Conservation (phyloP, 495 filamentous ascomycete genomes). For the Choiromyces venosus region DNA sequence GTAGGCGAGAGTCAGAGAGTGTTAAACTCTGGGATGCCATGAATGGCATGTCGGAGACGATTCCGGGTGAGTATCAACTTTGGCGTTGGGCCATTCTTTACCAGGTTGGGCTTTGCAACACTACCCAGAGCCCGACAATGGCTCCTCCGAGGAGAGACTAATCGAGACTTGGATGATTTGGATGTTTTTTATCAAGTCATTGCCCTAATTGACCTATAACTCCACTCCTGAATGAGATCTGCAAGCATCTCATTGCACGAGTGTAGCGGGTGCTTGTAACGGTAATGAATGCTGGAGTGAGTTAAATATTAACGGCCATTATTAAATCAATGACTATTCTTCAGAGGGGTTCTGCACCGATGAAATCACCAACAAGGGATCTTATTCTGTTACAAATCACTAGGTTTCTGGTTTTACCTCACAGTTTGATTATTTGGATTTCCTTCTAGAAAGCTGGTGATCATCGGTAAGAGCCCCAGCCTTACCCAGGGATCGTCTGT, state of each 20-base stretch:
- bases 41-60: neutral
- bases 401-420: neutral
- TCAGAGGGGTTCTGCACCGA: neutral
- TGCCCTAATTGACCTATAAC: neutral
- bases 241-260: neutral
- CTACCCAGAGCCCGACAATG: neutral
- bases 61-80: neutral
- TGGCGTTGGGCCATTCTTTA: neutral
- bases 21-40: neutral
- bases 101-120: neutral
- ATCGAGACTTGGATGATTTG: neutral
- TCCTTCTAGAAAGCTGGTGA: neutral
- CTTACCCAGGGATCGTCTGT: neutral
- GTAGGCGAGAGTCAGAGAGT: conserved; percentile 7
- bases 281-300: neutral
- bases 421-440: neutral
- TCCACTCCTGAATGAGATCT: too few relatives aligned
- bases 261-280: neutral
- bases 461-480: neutral
- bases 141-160: neutral
- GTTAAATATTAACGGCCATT: too few relatives aligned
- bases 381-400: neutral
- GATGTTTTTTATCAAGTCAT: neutral
- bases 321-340: too few relatives aligned
- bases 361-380: neutral